Evolutionary conservation across 23 red algal genomes (phyloP).

Genomic region (Rhodosorus marinus): DNA sequence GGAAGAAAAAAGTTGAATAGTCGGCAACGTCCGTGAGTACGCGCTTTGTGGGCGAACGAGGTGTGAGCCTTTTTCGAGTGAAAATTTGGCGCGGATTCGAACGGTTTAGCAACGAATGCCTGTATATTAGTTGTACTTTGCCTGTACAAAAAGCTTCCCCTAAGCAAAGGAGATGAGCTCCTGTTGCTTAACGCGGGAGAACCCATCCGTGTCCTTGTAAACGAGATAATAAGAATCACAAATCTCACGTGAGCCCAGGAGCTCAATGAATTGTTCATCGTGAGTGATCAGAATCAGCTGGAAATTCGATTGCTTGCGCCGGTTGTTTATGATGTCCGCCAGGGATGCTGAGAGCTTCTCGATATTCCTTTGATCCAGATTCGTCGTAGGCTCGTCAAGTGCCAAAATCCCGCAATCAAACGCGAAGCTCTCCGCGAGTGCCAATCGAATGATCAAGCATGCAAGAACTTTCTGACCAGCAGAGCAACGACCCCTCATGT

Average conservation of each 20-base stretch:
- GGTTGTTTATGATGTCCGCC: constrained; percentile 37
- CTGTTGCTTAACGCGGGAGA: constrained; percentile 4
- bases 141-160: no score
- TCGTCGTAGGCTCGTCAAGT: constrained; percentile 95
- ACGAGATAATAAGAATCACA: constrained; percentile 51
- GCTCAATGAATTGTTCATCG: constrained; percentile 81
- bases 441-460: constrained; percentile 81
- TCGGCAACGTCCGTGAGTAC: no score
- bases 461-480: constrained; percentile 97
- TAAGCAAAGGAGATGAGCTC: constrained; percentile 3
- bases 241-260: constrained; percentile 47
- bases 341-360: constrained; percentile 56
- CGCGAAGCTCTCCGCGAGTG: constrained; percentile 81
- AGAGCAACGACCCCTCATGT: constrained; percentile 94
- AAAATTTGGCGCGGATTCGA: no score
- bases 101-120: no score
- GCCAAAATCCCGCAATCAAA: constrained; percentile 85
- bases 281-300: constrained; percentile 93
- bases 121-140: no score
- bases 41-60: no score
- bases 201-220: constrained; percentile 14
- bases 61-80: no score
- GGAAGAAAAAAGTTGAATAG: no score
- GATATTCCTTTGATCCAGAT: constrained; percentile 79
- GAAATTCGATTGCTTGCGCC: constrained; percentile 59